Conservation (phyloP, 176 grass and related monocot genomes). For the Oryza nivara region DNA sequence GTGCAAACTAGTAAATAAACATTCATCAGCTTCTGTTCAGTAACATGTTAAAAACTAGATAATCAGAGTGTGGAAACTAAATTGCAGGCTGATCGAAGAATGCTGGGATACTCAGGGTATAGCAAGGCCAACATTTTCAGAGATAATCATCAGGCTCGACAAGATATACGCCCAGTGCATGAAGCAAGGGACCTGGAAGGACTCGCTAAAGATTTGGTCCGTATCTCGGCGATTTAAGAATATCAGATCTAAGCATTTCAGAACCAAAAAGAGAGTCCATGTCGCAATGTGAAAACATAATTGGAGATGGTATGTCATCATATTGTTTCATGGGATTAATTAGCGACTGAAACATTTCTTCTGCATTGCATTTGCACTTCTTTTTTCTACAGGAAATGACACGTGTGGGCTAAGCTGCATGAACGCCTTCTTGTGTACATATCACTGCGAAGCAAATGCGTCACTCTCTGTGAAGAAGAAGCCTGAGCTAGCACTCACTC, state of each 20-base stretch:
- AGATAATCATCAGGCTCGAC: slow-evolving; percentile 88
- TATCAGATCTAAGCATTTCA: slow-evolving; percentile 29
- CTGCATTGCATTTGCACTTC: not conserved
- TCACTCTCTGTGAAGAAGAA: not conserved
- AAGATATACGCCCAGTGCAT: slow-evolving; percentile 68
- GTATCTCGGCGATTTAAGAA: slow-evolving; percentile 35
- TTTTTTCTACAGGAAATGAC: slow-evolving; percentile 59
- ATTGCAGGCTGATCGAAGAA: slow-evolving; percentile 84
- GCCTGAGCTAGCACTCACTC: not conserved
- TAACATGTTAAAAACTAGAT: not conserved
- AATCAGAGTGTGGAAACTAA: too few relatives aligned
- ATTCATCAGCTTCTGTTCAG: not conserved
- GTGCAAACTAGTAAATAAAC: not conserved
- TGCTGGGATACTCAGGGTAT: slow-evolving; percentile 70
- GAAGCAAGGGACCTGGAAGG: slow-evolving; percentile 87
- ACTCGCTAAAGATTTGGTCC: slow-evolving; percentile 91
- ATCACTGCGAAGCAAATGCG: not conserved
- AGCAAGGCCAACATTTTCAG: slow-evolving; percentile 81
- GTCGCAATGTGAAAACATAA: slow-evolving; percentile 19
- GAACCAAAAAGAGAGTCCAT: slow-evolving; percentile 30
- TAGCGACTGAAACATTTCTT: slow-evolving; percentile 43
- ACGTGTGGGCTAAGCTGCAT: not conserved
- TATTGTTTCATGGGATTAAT: not conserved
- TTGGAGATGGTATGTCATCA: not conserved
- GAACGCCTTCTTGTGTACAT: slow-evolving; percentile 33